Conservation (phyloP, 257 asterid genomes). For the Solanum pinnatisectum region DNA sequence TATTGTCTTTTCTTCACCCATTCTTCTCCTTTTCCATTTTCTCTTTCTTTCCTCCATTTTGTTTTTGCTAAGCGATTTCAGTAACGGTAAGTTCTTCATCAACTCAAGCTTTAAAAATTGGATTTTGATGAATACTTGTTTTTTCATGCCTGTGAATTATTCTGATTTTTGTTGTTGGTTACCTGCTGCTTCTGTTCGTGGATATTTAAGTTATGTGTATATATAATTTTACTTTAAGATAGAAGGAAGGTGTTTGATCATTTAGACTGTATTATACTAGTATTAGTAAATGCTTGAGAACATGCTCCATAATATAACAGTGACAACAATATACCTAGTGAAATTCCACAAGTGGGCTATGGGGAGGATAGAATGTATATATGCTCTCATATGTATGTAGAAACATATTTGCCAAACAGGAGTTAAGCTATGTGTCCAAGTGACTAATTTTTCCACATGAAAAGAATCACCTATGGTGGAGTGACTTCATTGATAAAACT, state of each 20-base stretch:
- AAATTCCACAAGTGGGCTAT: background rate
- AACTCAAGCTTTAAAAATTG: background rate
- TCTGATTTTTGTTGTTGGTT: background rate
- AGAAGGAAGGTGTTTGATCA: background rate
- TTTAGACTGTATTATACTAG: background rate
- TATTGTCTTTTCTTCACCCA: too few species aligned
- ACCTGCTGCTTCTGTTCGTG: background rate
- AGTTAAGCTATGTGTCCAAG: background rate
- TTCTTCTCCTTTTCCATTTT: too few species aligned
- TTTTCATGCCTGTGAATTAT: background rate
- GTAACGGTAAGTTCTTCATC: background rate
- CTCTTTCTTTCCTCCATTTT: too few species aligned
- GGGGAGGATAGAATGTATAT: background rate
- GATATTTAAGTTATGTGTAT: background rate
- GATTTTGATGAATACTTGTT: background rate
- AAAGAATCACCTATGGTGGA: background rate
- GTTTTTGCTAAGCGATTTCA: too few species aligned
- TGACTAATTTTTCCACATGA: background rate
- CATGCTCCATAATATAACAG: background rate
- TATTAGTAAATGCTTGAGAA: background rate
- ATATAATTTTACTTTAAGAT: background rate
- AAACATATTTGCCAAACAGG: background rate
- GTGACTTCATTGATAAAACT: background rate
- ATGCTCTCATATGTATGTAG: background rate
- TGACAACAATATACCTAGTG: background rate